Evolutionary conservation across 1,139 yeast genomes (phyloP).

Genomic region (Kurtzmaniella quercitrusa): DNA sequence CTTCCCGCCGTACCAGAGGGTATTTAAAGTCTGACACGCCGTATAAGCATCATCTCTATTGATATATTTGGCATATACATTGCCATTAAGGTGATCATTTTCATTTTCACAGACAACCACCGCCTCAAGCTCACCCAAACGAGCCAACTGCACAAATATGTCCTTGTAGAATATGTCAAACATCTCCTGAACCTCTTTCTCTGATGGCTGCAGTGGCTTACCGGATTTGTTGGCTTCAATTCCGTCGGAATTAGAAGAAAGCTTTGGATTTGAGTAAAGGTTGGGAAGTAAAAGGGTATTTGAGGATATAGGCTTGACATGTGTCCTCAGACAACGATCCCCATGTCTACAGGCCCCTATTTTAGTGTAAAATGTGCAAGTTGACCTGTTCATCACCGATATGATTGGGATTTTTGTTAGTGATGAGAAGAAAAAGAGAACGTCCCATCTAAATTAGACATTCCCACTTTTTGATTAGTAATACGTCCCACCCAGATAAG

Average conservation of each 20-base stretch:
- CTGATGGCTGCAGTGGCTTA: slow-evolving; percentile 6
- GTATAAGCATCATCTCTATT: slow-evolving; percentile 53
- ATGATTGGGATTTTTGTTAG: background rate
- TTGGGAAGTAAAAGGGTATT: slow-evolving; percentile 65
- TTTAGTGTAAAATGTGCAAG: slow-evolving; percentile 62
- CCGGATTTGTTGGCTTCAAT: background rate
- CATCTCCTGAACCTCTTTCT: slow-evolving; percentile 43
- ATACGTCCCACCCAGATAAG: too few species aligned
- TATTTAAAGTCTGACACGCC: slow-evolving; percentile 61
- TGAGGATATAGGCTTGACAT: slow-evolving; percentile 65
- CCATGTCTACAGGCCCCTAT: slow-evolving; percentile 96
- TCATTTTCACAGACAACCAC: slow-evolving; percentile 80
- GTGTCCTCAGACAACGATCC: slow-evolving; percentile 77
- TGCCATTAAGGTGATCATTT: slow-evolving; percentile 77
- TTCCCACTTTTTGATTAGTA: too few species aligned
- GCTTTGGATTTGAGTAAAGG: slow-evolving; percentile 62
- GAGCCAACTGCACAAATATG: slow-evolving; percentile 62
- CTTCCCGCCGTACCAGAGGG: slow-evolving; percentile 75
- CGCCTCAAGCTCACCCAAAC: slow-evolving; percentile 59
- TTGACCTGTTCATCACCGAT: slow-evolving; percentile 12
- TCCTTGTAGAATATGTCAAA: slow-evolving; percentile 74
- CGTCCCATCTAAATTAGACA: too few species aligned
- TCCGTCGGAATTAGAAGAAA: slow-evolving; percentile 5
- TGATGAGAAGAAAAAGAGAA: too few species aligned
- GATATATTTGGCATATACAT: slow-evolving; percentile 67